Conservation (phyloP, 495 filamentous ascomycete genomes). For the Schizothecium vesticola region DNA sequence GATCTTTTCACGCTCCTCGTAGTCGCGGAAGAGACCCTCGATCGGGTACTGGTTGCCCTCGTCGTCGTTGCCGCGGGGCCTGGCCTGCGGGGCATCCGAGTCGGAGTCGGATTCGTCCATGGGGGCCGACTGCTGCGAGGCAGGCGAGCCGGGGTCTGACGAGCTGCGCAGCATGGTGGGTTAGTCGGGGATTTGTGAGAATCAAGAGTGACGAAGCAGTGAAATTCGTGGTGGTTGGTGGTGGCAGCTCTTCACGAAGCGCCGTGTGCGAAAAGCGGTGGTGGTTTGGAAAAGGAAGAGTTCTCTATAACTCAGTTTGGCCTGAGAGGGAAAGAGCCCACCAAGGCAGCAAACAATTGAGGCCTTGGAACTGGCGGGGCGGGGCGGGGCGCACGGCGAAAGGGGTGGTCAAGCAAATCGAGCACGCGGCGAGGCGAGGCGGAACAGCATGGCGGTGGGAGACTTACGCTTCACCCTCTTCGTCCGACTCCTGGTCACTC, state of each 20-base stretch:
- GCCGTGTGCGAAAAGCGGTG: background rate
- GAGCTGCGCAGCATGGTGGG: slow-evolving; percentile 41
- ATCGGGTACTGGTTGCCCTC: slow-evolving; percentile 72
- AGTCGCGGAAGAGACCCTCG: slow-evolving; percentile 78
- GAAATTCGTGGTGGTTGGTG: background rate
- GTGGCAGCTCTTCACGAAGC: background rate
- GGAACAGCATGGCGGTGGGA: background rate
- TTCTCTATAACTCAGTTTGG: background rate
- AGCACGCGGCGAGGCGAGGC: slow-evolving; percentile 41
- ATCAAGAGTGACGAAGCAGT: slow-evolving; percentile 2
- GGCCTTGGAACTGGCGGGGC: background rate
- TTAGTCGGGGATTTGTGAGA: slow-evolving; percentile 9
- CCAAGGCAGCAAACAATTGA: background rate
- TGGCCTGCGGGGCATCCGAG: slow-evolving; percentile 50
- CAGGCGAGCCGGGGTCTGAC: slow-evolving; percentile 57
- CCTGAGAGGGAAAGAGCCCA: background rate
- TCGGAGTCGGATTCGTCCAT: slow-evolving; percentile 89
- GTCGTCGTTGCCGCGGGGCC: slow-evolving; percentile 51
- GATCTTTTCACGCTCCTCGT: slow-evolving; percentile 74
- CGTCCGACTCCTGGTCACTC: slow-evolving; percentile 62
- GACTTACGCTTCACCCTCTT: slow-evolving; percentile 83
- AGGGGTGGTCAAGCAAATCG: background rate
- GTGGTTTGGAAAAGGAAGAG: background rate
- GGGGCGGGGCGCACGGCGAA: background rate
- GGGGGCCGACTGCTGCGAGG: slow-evolving; percentile 73